Evolutionary conservation across 331 rosid genomes (phyloP), one percentile per base, ranked within the genome.

Genomic region (Malus hybrid): DNA sequence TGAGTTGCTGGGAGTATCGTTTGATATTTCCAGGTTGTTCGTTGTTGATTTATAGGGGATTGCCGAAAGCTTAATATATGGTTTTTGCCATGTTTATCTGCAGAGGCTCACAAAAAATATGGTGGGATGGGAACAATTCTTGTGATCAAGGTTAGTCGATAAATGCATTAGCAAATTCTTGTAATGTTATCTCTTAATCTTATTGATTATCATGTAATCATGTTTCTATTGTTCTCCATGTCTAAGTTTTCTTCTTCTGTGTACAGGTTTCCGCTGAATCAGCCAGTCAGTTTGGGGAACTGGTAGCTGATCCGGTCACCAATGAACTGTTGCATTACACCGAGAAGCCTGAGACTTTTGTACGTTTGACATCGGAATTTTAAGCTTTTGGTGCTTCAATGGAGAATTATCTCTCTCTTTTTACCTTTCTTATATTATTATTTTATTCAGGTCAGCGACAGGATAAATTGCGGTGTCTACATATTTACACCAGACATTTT

Each of bases 301-400:
- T 94, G 75, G 92, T 94, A 15, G 92, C 99, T 61, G 97, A 94
- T 90, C 96, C 97, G 4, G 56, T 68, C 75, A 88, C 97, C 76
- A 88, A 92, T 39, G 99, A 94, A 78, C 87, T 94, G 57, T 82
- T 94, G 88, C 99, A 94, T 84, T 94, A 94, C 83, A 91, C 97
- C 5, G 99, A 94, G 82, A 94, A 86, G 78, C 99, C 99, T 9
- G 99, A 94, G 78, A 94, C 97, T 71, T 94, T 94, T 83, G 99
- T 94, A 89, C 20, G 96, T 72, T n/a, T 32, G 53, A 32, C 36
- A 28, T 53, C 26, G 6, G 60, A 64, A 34, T 6, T 19, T 60
- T 44, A 55, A 66, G 22, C 64, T 50, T 75, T 48, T 57, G 19
- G 16, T 68, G 30, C 30, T 71, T 74, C 68, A 63, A 33, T 39